Conservation (phyloP, 768 basidiomycete species). For the Agaricus sinodeliciosus region DNA sequence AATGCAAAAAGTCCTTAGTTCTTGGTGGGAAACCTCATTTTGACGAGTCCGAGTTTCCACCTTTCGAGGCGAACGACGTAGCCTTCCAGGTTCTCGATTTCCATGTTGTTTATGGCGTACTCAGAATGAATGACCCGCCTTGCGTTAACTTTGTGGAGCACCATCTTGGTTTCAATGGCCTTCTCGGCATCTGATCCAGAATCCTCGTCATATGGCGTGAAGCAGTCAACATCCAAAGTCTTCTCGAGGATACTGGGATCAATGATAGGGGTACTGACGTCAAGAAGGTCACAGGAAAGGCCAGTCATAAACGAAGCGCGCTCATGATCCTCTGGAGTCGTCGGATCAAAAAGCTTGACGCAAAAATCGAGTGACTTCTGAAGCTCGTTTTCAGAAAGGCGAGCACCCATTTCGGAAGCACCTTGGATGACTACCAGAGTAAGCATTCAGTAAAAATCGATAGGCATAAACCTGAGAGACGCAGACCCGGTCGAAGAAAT, state of each 20-base stretch:
- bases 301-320: conserved; percentile 24
- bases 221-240: conserved; percentile 18
- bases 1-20: background rate
- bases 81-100: conserved; percentile 56
- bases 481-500: conserved; percentile 52
- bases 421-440: conserved; percentile 66
- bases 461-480: background rate
- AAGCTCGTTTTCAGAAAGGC: conserved; percentile 66
- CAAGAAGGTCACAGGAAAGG: conserved; percentile 37
- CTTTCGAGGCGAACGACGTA: conserved; percentile 48
- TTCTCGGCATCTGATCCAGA: conserved; percentile 29
- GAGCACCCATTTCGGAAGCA: conserved; percentile 67
- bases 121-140: conserved; percentile 64
- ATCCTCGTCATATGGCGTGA: conserved; percentile 16
- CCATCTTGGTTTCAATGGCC: conserved; percentile 39
- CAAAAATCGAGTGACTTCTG: conserved; percentile 77
- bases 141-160: conserved; percentile 64
- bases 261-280: conserved; percentile 43
- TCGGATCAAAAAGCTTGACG: conserved; percentile 64
- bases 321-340: conserved; percentile 53
- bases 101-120: conserved; percentile 61
- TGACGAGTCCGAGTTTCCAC: conserved; percentile 49
- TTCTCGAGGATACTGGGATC: conserved; percentile 35
- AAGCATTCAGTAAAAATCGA: background rate
- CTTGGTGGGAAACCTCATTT: conserved; percentile 1